Evolutionary conservation across 1,139 yeast genomes (phyloP).

Genomic region (Geotrichum carabidarum): DNA sequence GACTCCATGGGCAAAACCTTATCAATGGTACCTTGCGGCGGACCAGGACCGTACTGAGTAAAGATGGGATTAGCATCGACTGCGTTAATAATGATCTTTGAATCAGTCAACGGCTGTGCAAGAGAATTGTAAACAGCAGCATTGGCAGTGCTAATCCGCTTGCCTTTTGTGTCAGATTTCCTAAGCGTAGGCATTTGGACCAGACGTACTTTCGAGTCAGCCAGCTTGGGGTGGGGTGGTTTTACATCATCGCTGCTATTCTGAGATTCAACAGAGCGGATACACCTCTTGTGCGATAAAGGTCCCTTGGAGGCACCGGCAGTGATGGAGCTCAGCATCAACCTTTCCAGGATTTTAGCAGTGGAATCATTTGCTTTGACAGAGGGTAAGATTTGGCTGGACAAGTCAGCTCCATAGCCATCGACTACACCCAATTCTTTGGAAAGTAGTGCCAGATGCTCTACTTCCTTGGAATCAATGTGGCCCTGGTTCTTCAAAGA

Average conservation of each 20-base stretch:
- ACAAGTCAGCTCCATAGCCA: conserved; percentile 10
- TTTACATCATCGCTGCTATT: conserved; percentile 8
- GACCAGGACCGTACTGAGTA: background rate
- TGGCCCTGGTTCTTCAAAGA: background rate
- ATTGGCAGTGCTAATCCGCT: background rate
- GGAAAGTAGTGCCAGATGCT: conserved; percentile 6
- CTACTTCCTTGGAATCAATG: background rate
- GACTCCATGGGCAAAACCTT: background rate
- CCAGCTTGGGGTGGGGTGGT: background rate
- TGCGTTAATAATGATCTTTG: background rate
- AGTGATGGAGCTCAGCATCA: background rate
- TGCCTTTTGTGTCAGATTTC: background rate
- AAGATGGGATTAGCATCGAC: background rate
- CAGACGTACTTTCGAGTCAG: background rate
- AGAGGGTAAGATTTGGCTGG: conserved; percentile 7
- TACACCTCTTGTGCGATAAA: conserved; percentile 10
- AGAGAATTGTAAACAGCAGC: background rate
- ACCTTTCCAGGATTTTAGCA: background rate
- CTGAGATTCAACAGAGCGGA: conserved; percentile 7
- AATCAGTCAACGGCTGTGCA: background rate
- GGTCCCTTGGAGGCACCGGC: background rate
- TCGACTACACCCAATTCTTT: conserved; percentile 13
- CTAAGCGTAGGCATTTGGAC: background rate
- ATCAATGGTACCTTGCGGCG: background rate
- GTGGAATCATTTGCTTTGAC: conserved; percentile 2